phyloP scores from a whole-genome alignment of 345 rosid species.

The Mallotus nudiflorus region DNA sequence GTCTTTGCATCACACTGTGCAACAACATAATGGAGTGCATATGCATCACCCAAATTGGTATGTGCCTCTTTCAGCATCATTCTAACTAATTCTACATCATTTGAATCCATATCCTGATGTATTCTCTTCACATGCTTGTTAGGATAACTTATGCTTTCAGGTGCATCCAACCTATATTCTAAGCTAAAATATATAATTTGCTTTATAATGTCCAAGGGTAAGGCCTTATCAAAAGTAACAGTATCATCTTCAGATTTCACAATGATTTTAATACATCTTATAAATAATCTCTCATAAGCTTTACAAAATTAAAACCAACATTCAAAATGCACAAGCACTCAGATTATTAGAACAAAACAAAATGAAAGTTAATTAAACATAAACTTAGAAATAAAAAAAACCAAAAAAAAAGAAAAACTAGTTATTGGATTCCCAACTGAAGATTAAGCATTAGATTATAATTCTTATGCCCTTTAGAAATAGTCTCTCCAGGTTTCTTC shows the following conservation, averaged over 20 bases:
- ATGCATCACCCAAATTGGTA: slow-evolving; percentile 62
- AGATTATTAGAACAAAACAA: background rate
- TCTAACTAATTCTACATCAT: slow-evolving; percentile 80
- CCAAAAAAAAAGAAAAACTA: background rate
- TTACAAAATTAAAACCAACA: slow-evolving; percentile 19
- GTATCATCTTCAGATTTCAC: slow-evolving; percentile 62
- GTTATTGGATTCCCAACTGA: slow-evolving; percentile 90
- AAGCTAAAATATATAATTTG: slow-evolving; percentile 45
- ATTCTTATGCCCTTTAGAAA: slow-evolving; percentile 93
- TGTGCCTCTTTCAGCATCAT: slow-evolving; percentile 71
- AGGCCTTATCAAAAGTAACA: slow-evolving; percentile 59
- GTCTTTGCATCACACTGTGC: slow-evolving; percentile 77
- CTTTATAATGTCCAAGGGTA: slow-evolving; percentile 52
- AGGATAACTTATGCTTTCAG: slow-evolving; percentile 34
- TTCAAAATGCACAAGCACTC: background rate
- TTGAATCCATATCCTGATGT: slow-evolving; percentile 75
- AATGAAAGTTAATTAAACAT: no score
- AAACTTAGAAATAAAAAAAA: background rate
- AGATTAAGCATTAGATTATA: slow-evolving; percentile 94
- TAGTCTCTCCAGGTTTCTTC: slow-evolving; percentile 91
- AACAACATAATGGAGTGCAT: slow-evolving; percentile 82
- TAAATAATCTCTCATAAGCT: slow-evolving; percentile 50
- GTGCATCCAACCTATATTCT: slow-evolving; percentile 38
- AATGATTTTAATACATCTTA: slow-evolving; percentile 48
- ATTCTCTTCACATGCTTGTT: slow-evolving; percentile 64